Evolutionary conservation across 257 asterid species (phyloP).

Genomic region (Lycium barbarum): DNA sequence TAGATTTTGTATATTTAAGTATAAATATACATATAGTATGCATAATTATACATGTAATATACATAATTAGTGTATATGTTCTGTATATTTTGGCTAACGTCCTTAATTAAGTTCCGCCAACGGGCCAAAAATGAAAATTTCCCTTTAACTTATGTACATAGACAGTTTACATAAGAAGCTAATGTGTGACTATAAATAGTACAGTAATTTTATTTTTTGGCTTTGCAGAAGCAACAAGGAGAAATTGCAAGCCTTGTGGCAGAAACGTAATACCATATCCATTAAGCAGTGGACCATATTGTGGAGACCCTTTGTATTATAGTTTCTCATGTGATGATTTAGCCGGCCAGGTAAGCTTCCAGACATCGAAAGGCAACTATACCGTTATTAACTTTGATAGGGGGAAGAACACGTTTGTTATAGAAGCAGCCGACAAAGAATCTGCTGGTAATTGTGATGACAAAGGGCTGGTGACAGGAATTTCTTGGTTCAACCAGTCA

Average conservation of each 20-base stretch:
- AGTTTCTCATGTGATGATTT: slow-evolving; percentile 33
- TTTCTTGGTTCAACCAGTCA: slow-evolving; percentile 28
- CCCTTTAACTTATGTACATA: slow-evolving; percentile 3
- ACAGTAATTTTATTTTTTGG: background rate
- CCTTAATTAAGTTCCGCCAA: too few relatives aligned
- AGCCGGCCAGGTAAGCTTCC: slow-evolving; percentile 25
- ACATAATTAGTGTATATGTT: too few relatives aligned
- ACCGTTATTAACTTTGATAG: slow-evolving; percentile 2
- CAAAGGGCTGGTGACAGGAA: background rate
- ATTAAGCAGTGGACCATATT: slow-evolving; percentile 34
- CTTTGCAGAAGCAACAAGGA: slow-evolving; percentile 28
- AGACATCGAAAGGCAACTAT: slow-evolving; percentile 2
- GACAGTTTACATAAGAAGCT: background rate
- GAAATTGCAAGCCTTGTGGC: slow-evolving; percentile 37
- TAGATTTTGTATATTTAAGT: too few relatives aligned
- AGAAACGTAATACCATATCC: slow-evolving; percentile 35
- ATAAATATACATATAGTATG: too few relatives aligned
- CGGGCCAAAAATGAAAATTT: too few relatives aligned
- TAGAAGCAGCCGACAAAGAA: background rate
- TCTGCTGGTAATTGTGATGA: slow-evolving; percentile 29
- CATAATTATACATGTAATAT: too few relatives aligned
- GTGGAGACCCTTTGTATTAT: slow-evolving; percentile 40
- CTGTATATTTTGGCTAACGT: too few relatives aligned
- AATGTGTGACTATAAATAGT: slow-evolving; percentile 29
- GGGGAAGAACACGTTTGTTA: background rate